Base-by-base conservation (phyloP, 371 early-diverging fungal genomes). In the Blastocladiella emersonii region DNA sequence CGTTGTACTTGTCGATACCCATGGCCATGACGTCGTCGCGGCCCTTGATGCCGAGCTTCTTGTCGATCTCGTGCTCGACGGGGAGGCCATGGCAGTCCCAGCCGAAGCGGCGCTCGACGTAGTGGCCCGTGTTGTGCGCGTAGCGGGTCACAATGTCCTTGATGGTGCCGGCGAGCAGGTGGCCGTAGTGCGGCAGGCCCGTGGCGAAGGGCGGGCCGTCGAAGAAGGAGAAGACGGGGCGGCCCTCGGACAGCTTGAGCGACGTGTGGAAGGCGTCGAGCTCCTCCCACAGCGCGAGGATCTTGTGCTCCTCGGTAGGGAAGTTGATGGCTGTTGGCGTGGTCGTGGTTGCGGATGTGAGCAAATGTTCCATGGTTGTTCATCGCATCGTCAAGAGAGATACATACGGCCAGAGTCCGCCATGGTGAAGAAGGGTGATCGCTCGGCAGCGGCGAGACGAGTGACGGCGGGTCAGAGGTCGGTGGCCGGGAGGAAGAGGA, bases 31-130 rank as follows among this genome's bases (percentile, higher is more conserved):
- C 94, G 75, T 99, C 98, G 19, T 89, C 86, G 64, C 85, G 87
- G 57, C 90, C 85, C 69, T 78, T 91, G 76, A 99, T 99, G 66
- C 83, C 83, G 63, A 98, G 85, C 66, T 85, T 87, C 80, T 99
- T 99, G 76, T 99, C 99, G 74, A 99, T 98, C 76, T 99, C 99
- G 70, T 93, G 90, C 77, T 99, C 99, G 56, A 99, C 93, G 34
- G 99, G 99, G 43, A 99, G 81, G 64, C 99, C 99, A 68, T 99
- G 99, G 70, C 94, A 93, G 77, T 99, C 99, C 99, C 99, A 99
- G 64, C 99, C 99, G 71, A 98, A 98, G 63, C 98, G 85, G 68
- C 99, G 87, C 76, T 97, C 98, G 37, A 99, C 99, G 70, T 92
- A 83, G 76, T 94, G 95, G 60, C 98, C 99, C 48, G 96, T 99